Conservation (phyloP, 1,284 basidiomycete species). For the Baeospora myosura region DNA sequence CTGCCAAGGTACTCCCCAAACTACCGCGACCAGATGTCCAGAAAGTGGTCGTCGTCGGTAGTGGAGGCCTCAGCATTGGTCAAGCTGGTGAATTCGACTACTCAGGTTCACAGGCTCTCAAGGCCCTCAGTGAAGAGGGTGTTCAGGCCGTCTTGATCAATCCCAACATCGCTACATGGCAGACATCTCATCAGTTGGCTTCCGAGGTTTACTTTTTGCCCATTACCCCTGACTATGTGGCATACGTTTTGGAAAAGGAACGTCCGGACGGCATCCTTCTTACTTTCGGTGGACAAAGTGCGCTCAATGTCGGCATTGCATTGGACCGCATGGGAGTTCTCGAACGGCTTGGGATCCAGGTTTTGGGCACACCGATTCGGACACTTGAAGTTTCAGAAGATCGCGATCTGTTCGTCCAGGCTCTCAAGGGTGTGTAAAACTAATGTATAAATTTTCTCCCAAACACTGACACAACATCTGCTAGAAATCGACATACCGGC, state of each 20-base stretch:
- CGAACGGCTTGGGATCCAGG: conserved; percentile 89
- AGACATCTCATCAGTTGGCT: conserved; percentile 94
- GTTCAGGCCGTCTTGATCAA: conserved; percentile 95
- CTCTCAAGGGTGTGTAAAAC: conserved; percentile 72
- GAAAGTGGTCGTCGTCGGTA: conserved; percentile 95
- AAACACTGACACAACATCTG: conserved; percentile 10
- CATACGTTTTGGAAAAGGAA: conserved; percentile 98
- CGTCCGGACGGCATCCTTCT: conserved; percentile 95
- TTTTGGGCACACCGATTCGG: conserved; percentile 91
- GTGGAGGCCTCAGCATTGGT: conserved; percentile 93
- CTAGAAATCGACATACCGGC: conserved; percentile 97
- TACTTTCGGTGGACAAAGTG: conserved; percentile 97
- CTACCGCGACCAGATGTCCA: conserved; percentile 84
- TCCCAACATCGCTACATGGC: conserved; percentile 96
- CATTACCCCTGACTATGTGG: conserved; percentile 95
- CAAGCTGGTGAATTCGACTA: conserved; percentile 99
- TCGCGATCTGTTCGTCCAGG: conserved; percentile 94
- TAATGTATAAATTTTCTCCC: conserved; percentile 1
- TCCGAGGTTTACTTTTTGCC: conserved; percentile 97
- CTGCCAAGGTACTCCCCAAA: conserved; percentile 85
- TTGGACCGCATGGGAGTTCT: conserved; percentile 97
- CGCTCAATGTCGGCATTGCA: conserved; percentile 96
- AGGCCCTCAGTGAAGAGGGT: conserved; percentile 94
- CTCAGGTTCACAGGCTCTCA: conserved; percentile 97
- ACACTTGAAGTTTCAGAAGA: conserved; percentile 97